phyloP scores from a whole-genome alignment of 208 protist species.

The Vickermania spadyakhi region DNA sequence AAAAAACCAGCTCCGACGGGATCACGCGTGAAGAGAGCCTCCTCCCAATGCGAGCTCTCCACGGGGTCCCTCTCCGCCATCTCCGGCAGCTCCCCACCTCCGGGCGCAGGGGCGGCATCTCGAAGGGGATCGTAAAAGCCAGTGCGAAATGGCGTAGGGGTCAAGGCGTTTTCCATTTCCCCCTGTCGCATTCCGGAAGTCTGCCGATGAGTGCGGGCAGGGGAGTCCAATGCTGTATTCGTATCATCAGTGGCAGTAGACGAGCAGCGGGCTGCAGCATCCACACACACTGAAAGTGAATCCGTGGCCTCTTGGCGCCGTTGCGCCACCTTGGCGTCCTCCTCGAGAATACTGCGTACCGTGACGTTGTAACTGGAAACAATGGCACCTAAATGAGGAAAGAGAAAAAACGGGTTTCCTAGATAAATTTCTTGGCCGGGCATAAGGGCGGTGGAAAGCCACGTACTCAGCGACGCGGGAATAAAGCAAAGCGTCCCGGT shows the following conservation, averaged over 20 bases:
- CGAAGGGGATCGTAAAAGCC: not conserved
- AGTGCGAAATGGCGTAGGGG: not conserved
- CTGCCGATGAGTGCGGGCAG: too few relatives aligned
- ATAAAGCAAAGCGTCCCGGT: conserved; percentile 21
- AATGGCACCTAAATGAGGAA: conserved; percentile 15
- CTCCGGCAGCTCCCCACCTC: not conserved
- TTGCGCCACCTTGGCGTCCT: not conserved
- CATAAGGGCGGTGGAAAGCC: conserved; percentile 18
- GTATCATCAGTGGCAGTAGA: too few relatives aligned
- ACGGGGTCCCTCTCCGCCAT: not conserved
- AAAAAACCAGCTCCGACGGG: conserved; percentile 25
- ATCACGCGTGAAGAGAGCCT: conserved; percentile 13
- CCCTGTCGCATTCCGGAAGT: too few relatives aligned
- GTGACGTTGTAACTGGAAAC: conserved; percentile 54
- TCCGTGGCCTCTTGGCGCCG: not conserved
- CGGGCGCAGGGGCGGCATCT: not conserved
- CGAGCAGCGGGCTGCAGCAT: not conserved
- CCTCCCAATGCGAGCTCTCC: not conserved
- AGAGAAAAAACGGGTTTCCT: conserved; percentile 35
- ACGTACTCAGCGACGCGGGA: conserved; percentile 25
- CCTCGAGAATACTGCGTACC: conserved; percentile 23
- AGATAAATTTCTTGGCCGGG: conserved; percentile 46
- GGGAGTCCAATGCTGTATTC: too few relatives aligned
- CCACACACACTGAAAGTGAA: not conserved
- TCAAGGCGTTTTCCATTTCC: not conserved